Percentiles rank a stretch among this genome's conserved stretches.
Conservation (phyloP, 2,329 filamentous ascomycete species). For the Arthrobotrys pseudoclavata region DNA sequence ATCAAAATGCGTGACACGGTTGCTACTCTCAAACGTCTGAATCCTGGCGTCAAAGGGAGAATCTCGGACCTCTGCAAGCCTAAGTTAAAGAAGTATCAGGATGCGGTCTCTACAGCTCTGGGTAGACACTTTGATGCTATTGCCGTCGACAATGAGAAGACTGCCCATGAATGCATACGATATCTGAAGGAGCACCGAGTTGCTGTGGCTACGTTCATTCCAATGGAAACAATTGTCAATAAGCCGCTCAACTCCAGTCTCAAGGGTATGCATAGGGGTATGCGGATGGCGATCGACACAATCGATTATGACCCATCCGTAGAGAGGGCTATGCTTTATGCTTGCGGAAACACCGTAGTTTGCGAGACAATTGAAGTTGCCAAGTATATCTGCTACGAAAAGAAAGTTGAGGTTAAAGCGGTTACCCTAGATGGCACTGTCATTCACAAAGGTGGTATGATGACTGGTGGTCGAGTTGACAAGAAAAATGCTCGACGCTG, state of each 20-base stretch:
- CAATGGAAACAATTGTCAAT: constrained; percentile 96
- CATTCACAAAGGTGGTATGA: constrained; percentile 94
- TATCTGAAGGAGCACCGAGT: constrained; percentile 92
- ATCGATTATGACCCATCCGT: constrained; percentile 92
- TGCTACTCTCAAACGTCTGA: constrained; percentile 87
- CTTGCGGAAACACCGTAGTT: constrained; percentile 93
- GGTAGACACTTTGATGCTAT: constrained; percentile 95
- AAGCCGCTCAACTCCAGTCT: constrained; percentile 89
- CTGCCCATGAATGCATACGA: constrained; percentile 91
- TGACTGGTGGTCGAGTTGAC: constrained; percentile 91
- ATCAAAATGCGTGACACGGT: constrained; percentile 84
- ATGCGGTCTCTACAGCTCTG: constrained; percentile 91
- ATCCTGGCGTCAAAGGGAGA: constrained; percentile 89
- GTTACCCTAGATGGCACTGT: constrained; percentile 95
- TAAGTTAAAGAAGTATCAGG: constrained; percentile 96
- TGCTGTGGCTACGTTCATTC: constrained; percentile 92
- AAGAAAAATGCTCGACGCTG: constrained; percentile 84
- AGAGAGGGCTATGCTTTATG: constrained; percentile 93
- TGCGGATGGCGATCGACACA: constrained; percentile 91
- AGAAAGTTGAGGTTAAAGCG: constrained; percentile 88
- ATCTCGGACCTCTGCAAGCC: constrained; percentile 93
- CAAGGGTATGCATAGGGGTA: constrained; percentile 86
- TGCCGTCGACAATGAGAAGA: constrained; percentile 94
- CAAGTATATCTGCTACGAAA: constrained; percentile 88
- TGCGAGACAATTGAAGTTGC: constrained; percentile 89